A percentile compares a stretch with the other conserved stretches of the same genome.
phyloP scores from a whole-genome alignment of 164 flowering plant genomes.

The Vitis riparia region DNA sequence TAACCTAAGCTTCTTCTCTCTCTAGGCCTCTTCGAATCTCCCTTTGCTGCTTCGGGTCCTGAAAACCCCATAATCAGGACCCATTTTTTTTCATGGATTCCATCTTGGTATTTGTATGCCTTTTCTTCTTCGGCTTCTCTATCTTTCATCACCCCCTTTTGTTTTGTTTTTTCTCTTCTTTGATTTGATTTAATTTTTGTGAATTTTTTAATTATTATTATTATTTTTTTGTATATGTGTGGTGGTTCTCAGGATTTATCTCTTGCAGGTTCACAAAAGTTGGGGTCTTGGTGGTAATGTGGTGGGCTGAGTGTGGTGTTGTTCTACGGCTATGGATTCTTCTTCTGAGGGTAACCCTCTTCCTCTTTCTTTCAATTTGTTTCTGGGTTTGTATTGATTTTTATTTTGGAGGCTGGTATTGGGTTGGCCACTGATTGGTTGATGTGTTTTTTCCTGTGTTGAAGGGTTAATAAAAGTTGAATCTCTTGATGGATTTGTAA shows the following conservation, averaged over 20 bases:
- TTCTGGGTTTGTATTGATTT: constrained; percentile 6
- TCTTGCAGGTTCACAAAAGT: constrained; percentile 32
- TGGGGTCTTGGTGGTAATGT: constrained; percentile 40
- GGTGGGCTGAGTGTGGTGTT: constrained; percentile 13
- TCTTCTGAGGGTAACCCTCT: constrained; percentile 38
- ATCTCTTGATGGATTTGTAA: constrained; percentile 10
- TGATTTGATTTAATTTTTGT: background rate
- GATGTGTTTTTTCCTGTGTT: background rate
- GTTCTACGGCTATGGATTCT: constrained; percentile 34
- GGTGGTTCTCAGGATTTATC: background rate
- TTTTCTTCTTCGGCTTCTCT: no score
- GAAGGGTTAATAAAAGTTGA: background rate
- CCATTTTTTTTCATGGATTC: constrained; percentile 1
- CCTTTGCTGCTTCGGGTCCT: constrained; percentile 29
- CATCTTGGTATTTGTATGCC: background rate
- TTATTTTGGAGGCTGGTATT: background rate
- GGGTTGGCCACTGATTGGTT: background rate
- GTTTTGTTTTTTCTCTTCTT: no score
- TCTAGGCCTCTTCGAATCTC: constrained; percentile 39
- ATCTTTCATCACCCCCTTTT: no score
- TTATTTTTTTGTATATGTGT: constrained; percentile 1
- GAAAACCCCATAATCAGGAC: constrained; percentile 30
- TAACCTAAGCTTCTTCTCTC: constrained; percentile 12
- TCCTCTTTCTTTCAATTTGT: constrained; percentile 2
- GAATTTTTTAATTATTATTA: background rate